These are phyloP conservation scores for Malassezia caprae DNA, from an alignment of 1,284 basidiomycete species.

Conservation along the genomic window DNA sequence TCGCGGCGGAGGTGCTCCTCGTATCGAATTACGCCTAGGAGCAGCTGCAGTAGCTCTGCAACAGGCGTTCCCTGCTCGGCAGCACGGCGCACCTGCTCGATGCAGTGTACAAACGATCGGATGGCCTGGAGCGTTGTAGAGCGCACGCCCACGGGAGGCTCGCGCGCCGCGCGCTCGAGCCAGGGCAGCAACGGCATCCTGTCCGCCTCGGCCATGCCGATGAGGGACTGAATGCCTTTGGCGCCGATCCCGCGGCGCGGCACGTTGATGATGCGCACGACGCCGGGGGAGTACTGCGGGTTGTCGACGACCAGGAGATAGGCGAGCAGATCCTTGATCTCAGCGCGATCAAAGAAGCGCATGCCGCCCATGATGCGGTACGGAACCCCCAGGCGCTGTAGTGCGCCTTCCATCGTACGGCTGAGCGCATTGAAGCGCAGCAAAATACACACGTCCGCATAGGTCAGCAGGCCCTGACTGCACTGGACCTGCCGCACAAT, in stretches of 20 bases:
- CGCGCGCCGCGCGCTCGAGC: conserved; percentile 27
- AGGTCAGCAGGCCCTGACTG: conserved; percentile 59
- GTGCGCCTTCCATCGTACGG: conserved; percentile 63
- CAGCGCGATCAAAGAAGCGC: conserved; percentile 70
- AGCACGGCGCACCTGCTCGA: conserved; percentile 55
- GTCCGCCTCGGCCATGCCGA: conserved; percentile 54
- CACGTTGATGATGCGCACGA: conserved; percentile 65
- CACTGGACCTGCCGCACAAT: conserved; percentile 57
- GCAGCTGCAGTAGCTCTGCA: conserved; percentile 58
- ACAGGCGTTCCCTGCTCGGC: conserved; percentile 57
- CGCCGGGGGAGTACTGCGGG: conserved; percentile 60
- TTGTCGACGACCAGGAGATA: conserved; percentile 67
- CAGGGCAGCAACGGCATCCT: conserved; percentile 58
- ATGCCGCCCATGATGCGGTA: conserved; percentile 67
- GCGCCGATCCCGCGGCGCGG: conserved; percentile 71
- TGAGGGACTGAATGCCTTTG: conserved; percentile 62
- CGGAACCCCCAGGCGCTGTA: conserved; percentile 70
- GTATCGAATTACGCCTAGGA: conserved; percentile 60
- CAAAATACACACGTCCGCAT: conserved; percentile 53
- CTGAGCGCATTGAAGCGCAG: conserved; percentile 70
- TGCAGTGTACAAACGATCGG: conserved; percentile 56
- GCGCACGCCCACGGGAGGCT: not conserved
- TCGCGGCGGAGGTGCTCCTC: conserved; percentile 61
- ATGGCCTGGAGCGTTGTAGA: conserved; percentile 51
- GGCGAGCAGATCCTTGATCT: conserved; percentile 74